Percentiles rank a stretch among this genome's conserved stretches.
Evolutionary conservation across 2,329 filamentous ascomycete species (phyloP).

Genomic region (Lecanicillium sp.): DNA sequence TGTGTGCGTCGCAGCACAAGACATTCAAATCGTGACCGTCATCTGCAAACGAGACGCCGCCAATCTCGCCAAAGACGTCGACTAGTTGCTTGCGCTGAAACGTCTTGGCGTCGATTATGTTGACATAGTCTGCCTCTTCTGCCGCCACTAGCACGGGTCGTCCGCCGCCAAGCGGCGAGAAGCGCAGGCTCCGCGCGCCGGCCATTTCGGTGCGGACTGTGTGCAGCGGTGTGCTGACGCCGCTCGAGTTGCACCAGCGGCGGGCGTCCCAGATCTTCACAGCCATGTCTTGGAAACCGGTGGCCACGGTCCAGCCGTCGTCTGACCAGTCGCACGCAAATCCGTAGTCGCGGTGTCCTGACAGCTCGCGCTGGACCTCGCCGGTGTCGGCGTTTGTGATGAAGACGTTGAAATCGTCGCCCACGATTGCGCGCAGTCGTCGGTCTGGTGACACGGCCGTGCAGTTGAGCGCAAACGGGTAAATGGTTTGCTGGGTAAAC

Average conservation of each 20-base stretch:
- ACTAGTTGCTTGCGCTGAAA: constrained; percentile 60
- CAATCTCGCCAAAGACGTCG: constrained; percentile 69
- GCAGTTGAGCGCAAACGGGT: constrained; percentile 61
- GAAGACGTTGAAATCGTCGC: constrained; percentile 56
- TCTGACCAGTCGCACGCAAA: constrained; percentile 77
- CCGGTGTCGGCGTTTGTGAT: constrained; percentile 64
- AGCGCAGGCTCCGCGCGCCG: constrained; percentile 59
- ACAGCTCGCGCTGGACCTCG: constrained; percentile 45
- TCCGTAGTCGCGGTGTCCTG: constrained; percentile 60
- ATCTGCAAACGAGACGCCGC: constrained; percentile 57
- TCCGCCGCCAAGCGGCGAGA: constrained; percentile 63
- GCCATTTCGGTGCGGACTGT: constrained; percentile 58
- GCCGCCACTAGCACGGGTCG: constrained; percentile 60
- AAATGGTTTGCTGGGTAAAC: constrained; percentile 44
- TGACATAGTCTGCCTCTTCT: constrained; percentile 68
- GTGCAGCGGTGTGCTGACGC: constrained; percentile 36
- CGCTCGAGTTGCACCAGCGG: constrained; percentile 50
- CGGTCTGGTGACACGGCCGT: constrained; percentile 63
- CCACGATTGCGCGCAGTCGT: constrained; percentile 63
- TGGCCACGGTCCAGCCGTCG: constrained; percentile 68
- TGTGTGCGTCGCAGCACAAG: constrained; percentile 54
- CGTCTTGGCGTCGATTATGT: constrained; percentile 58
- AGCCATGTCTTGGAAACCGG: constrained; percentile 65
- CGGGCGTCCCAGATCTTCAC: constrained; percentile 72
- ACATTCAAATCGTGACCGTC: constrained; percentile 61